Conservation (phyloP, 257 asterid genomes). For the Salvia rosmarinus region DNA sequence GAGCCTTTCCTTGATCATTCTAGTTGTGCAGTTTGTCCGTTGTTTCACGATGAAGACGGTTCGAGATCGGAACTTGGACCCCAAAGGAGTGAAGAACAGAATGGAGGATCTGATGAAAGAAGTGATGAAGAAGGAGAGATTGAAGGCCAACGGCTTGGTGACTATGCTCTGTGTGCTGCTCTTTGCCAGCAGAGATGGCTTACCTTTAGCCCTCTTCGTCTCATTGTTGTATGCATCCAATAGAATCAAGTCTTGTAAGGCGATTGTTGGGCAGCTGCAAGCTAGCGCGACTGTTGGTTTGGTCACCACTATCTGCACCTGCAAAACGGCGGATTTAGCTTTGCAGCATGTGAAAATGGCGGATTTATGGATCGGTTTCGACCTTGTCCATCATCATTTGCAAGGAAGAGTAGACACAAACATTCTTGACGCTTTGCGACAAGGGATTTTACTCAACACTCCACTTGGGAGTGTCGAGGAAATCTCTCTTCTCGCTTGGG, state of each 20-base stretch:
- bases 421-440: constrained; percentile 19
- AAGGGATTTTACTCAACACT: constrained; percentile 28
- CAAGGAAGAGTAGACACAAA: not conserved
- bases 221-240: constrained; percentile 37
- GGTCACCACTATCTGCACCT: constrained; percentile 41
- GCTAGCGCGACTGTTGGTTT: constrained; percentile 39
- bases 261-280: constrained; percentile 36
- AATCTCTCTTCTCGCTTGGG: constrained; percentile 45
- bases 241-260: constrained; percentile 32
- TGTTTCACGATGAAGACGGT: constrained; percentile 39
- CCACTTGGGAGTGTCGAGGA: constrained; percentile 7
- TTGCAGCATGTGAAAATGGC: constrained; percentile 38
- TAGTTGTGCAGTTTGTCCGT: constrained; percentile 39
- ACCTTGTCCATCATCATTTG: constrained; percentile 13
- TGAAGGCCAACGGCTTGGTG: constrained; percentile 34
- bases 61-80: constrained; percentile 26
- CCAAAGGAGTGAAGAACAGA: constrained; percentile 32
- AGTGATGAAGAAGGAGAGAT: constrained; percentile 35
- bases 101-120: constrained; percentile 48
- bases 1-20: constrained; percentile 40
- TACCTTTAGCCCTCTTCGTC: constrained; percentile 48
- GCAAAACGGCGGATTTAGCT: constrained; percentile 31
- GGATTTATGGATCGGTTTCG: constrained; percentile 46
- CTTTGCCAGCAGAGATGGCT: constrained; percentile 47
- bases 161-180: constrained; percentile 41